Base-by-base conservation (phyloP, 768 basidiomycete genomes). In the Tylopilus sp. region DNA sequence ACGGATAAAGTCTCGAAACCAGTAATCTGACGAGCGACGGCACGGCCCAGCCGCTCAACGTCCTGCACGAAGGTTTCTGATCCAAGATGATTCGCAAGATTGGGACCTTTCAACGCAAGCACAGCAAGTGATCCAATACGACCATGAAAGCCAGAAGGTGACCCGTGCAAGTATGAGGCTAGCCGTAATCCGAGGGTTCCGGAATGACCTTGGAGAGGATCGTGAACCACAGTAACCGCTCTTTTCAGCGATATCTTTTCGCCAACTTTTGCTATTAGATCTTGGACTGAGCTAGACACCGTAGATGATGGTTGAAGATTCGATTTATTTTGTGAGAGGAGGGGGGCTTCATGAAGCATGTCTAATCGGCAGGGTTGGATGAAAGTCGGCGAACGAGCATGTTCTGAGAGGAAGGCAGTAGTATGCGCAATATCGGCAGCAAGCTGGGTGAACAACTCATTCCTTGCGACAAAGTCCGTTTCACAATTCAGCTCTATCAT, bases 401-500 rank as follows among this genome's bases (percentile, higher is more conserved):
- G 66, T 42, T 83, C 81, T 0, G 81, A 70, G 38, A 90, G 74
- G 63, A 84, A 89, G 7, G 92, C 92, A 30, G 86, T 84, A 1
- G 90, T 92, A 60, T 89, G 85, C 16, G 92, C 87, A 59, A 97
- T 86, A 61, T 91, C 85, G 36, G 78, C 76, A 13, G 89, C 87
- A 34, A 95, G 80, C 49, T 78, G 77, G 16, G 82, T 77, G 63
- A 98, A 98, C 13, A 92, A 75, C 53, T 86, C 82, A 62, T 92
- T 95, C 58, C 90, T 74, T 22, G 85, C 91, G 26, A 98, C 95
- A 66, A 97, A 98, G 73, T 98, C 95, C 48, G 95, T 97, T 74
- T 98, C 95, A 74, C 95, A 98, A 61, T 91, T 92, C 55, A 97
- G 76, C 70, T 98, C 95, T 52, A 98, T 75, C 81, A 97, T 88